A percentile compares a stretch with the other conserved stretches of the same genome.
Conservation (phyloP, 148 eudicot species). For the Pouteria glomerata region DNA sequence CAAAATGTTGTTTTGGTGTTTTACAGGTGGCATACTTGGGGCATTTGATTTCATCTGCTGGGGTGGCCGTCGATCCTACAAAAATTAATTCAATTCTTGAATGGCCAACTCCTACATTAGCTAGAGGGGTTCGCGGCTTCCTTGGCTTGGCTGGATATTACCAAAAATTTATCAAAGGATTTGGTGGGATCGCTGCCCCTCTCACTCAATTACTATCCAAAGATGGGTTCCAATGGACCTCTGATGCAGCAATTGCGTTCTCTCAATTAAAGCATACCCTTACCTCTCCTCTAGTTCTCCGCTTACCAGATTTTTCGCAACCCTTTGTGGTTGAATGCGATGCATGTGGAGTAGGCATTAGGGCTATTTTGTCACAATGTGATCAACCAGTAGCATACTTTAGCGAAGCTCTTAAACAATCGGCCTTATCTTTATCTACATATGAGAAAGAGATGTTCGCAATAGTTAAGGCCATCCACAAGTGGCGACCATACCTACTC, state of each 20-base stretch:
- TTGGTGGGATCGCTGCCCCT: background rate
- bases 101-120: background rate
- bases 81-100: background rate
- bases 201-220: background rate
- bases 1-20: background rate
- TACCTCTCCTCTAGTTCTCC: background rate
- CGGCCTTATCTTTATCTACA: too few species aligned
- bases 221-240: too few species aligned
- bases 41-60: background rate
- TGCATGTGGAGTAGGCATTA: too few species aligned
- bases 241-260: background rate
- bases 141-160: too few species aligned
- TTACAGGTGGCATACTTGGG: background rate
- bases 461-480: too few species aligned
- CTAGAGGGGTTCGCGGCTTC: too few species aligned
- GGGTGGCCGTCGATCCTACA: background rate
- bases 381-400: too few species aligned
- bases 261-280: background rate
- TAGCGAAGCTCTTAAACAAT: too few species aligned
- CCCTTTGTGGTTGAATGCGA: background rate
- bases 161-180: too few species aligned
- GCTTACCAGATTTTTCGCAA: background rate
- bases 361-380: too few species aligned
- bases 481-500: too few species aligned
- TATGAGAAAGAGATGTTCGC: too few species aligned